A percentile compares a stretch with the other conserved stretches of the same genome.
Evolutionary conservation across 2,329 filamentous ascomycete genomes (phyloP).

Genomic region (Diaporthe ilicicola): DNA sequence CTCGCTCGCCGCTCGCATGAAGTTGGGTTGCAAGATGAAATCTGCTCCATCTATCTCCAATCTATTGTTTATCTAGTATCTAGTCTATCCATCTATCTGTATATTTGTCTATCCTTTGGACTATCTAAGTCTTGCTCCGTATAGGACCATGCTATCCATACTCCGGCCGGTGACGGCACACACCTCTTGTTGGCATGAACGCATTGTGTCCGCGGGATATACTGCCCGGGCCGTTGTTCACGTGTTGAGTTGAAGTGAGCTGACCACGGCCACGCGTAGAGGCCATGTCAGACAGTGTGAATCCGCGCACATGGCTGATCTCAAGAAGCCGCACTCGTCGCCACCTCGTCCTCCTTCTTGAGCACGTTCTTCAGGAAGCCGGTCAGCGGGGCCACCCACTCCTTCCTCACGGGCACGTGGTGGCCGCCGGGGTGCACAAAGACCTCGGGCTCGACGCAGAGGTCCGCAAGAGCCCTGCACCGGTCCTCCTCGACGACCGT

Average conservation of each 20-base stretch:
- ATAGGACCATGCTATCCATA: neutral
- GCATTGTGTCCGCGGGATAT: neutral
- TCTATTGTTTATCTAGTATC: neutral
- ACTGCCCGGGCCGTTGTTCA: neutral
- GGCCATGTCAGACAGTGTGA: neutral
- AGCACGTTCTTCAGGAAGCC: slow-evolving; percentile 67
- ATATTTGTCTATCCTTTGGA: neutral
- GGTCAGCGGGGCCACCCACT: slow-evolving; percentile 81
- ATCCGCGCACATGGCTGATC: no score
- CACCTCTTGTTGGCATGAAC: no score
- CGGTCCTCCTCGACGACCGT: slow-evolving; percentile 68
- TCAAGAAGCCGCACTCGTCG: neutral
- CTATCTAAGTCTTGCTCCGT: neutral
- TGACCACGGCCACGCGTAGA: neutral
- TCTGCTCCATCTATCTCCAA: no score
- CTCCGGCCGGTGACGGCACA: neutral
- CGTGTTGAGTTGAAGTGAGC: neutral
- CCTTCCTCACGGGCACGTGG: slow-evolving; percentile 84
- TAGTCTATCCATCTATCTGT: neutral
- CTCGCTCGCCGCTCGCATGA: no score
- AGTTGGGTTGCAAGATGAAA: no score
- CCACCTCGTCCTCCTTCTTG: slow-evolving; percentile 11
- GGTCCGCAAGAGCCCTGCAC: slow-evolving; percentile 56
- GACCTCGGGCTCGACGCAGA: slow-evolving; percentile 55
- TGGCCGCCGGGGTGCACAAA: slow-evolving; percentile 87